These are phyloP conservation scores for Synchytrium microbalum DNA, from an alignment of 371 early-diverging fungal genomes.

Conservation along the genomic window DNA sequence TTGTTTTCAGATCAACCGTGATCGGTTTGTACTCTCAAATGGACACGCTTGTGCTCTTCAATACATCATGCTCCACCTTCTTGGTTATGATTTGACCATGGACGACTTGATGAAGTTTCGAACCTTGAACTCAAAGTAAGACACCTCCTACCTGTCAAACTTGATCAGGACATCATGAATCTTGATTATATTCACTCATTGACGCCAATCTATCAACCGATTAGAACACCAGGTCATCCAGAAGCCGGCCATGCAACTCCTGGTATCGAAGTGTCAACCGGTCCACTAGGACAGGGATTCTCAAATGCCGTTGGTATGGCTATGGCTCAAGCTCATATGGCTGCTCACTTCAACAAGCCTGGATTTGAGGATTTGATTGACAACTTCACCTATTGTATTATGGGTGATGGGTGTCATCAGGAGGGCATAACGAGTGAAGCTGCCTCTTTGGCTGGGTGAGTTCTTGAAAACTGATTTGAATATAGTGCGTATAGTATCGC, in stretches of 20 bases:
- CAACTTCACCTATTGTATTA: slow-evolving; percentile 80
- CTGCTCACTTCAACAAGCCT: slow-evolving; percentile 84
- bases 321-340: slow-evolving; percentile 79
- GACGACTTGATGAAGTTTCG: slow-evolving; percentile 95
- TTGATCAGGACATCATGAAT: neutral
- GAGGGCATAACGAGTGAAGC: slow-evolving; percentile 98
- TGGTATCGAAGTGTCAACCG: slow-evolving; percentile 98
- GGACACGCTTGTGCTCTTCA: slow-evolving; percentile 97
- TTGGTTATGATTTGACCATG: slow-evolving; percentile 81
- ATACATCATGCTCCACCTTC: slow-evolving; percentile 85
- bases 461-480: neutral
- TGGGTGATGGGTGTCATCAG: slow-evolving; percentile 99
- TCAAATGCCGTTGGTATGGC: slow-evolving; percentile 97
- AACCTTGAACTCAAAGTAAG: slow-evolving; percentile 73
- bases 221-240: slow-evolving; percentile 91
- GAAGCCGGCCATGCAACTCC: slow-evolving; percentile 68
- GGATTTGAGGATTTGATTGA: slow-evolving; percentile 67
- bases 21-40: slow-evolving; percentile 98
- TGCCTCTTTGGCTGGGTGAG: slow-evolving; percentile 91
- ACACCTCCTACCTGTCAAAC: slow-evolving; percentile 10
- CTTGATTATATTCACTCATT: neutral
- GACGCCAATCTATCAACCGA: slow-evolving; percentile 1
- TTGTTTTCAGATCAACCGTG: slow-evolving; percentile 74
- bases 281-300: slow-evolving; percentile 98
- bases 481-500: neutral